Conservation (phyloP, 805 yeast genomes). For the Metschnikowia chrysomelidarum region DNA sequence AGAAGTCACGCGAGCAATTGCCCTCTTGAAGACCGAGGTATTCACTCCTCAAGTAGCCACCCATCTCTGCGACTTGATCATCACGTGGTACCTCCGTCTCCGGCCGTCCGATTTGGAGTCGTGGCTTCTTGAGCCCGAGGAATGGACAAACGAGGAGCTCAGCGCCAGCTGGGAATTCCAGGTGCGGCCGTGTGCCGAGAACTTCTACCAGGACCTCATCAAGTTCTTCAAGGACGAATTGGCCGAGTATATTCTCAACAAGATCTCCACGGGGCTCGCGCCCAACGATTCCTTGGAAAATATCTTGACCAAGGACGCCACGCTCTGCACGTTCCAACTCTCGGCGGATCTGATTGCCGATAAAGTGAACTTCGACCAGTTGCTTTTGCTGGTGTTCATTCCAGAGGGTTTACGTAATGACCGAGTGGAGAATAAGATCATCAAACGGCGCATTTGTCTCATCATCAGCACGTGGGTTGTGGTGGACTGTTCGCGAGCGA, state of each 20-base stretch:
- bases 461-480: constrained; percentile 81
- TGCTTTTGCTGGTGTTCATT: constrained; percentile 58
- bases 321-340: constrained; percentile 78
- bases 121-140: constrained; percentile 89
- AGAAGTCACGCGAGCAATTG: constrained; percentile 59
- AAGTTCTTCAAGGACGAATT: constrained; percentile 57
- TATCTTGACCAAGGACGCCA: constrained; percentile 71
- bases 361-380: constrained; percentile 63
- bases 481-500: constrained; percentile 58
- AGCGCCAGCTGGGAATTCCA: constrained; percentile 79
- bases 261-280: constrained; percentile 47
- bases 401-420: constrained; percentile 58
- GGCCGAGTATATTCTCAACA: constrained; percentile 53
- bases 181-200: constrained; percentile 83
- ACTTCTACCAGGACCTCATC: constrained; percentile 73
- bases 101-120: constrained; percentile 74
- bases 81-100: constrained; percentile 70
- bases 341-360: constrained; percentile 66
- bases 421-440: constrained; percentile 50
- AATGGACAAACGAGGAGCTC: constrained; percentile 83
- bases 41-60: constrained; percentile 57
- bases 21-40: constrained; percentile 49
- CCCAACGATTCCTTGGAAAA: constrained; percentile 39
- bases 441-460: constrained; percentile 74
- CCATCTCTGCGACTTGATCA: constrained; percentile 62